Base-by-base conservation (phyloP, 768 basidiomycete genomes). In the Boletus coccyginus region DNA sequence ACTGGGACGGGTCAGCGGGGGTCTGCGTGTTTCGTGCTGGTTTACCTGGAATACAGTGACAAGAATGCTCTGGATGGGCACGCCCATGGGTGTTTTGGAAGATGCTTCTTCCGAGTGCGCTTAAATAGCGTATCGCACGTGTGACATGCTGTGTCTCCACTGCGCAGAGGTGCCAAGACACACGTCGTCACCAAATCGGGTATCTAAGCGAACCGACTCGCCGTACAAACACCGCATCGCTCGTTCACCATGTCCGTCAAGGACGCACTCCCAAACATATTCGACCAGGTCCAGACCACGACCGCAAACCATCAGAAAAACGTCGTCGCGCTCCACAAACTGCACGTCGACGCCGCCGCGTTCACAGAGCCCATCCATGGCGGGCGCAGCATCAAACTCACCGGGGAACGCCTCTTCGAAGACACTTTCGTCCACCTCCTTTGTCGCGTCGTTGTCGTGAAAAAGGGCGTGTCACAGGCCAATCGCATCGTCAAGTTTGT, bases 251-350 rank as follows among this genome's bases (percentile, higher is more conserved):
- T 66, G 65, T 62, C 61, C n/a, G 62, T 62, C 33, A 32, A 40
- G 11, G 62, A 67, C 0, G 57, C 50, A 0, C 59, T 66, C 42
- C 59, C 65, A 1, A 83, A 80, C 35, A 90, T 94, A 43, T 91
- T 95, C 58, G 84, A 89, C 31, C 90, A 96, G 72, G 89, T 79
- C 0, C 92, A 94, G 68, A 74, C 68, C 8, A 83, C 87, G 0
- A 71, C 78, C 14, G 85, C 90, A 10, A 94, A 92, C 69, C 94
- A 98, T 71, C 85, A 87, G 58, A 97, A 97, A 78, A 96, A 97
- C 73, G 76, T 87, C 49, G 86, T 92, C 41, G 84, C 85, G 0
- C 80, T 97, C 4, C 78, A 91, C 76, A 92, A 92, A 69, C 72
- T 95, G 41, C 92, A 95, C 54, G 54, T 73, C 5, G 79, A 88